Percentiles rank a stretch among this genome's conserved stretches.
These are phyloP conservation scores for Linum lewisii DNA, from an alignment of 345 rosid species.

Conservation along the genomic window DNA sequence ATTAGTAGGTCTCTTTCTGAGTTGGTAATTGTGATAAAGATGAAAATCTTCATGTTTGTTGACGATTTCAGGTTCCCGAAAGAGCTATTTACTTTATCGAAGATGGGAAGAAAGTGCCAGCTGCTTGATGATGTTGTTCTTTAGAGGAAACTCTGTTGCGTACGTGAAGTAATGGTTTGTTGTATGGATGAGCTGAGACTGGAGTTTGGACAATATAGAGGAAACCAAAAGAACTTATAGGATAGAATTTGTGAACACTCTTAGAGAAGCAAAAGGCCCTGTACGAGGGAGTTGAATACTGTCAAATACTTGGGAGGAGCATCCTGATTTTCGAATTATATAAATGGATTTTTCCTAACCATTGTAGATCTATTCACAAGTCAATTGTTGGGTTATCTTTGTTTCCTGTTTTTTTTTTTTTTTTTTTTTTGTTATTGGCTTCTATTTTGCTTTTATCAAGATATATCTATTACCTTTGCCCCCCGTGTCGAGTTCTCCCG, in stretches of 20 bases:
- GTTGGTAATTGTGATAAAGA: not conserved
- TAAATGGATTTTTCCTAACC: no score
- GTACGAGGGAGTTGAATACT: not conserved
- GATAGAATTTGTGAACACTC: not conserved
- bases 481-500: no score
- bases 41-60: not conserved
- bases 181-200: not conserved
- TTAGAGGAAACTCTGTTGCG: no score
- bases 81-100: slow-evolving; percentile 77
- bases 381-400: no score
- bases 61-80: slow-evolving; percentile 57
- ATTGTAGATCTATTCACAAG: no score
- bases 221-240: not conserved
- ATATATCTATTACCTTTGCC: no score
- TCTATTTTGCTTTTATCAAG: no score
- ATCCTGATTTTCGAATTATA: not conserved
- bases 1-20: not conserved
- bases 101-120: slow-evolving; percentile 85
- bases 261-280: no score
- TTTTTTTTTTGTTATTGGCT: no score
- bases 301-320: not conserved
- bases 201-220: not conserved
- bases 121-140: slow-evolving; percentile 33
- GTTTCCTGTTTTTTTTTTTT: no score
- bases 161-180: not conserved